Base-by-base conservation (phyloP, 257 asterid genomes). In the Rauvolfia tetraphylla region DNA sequence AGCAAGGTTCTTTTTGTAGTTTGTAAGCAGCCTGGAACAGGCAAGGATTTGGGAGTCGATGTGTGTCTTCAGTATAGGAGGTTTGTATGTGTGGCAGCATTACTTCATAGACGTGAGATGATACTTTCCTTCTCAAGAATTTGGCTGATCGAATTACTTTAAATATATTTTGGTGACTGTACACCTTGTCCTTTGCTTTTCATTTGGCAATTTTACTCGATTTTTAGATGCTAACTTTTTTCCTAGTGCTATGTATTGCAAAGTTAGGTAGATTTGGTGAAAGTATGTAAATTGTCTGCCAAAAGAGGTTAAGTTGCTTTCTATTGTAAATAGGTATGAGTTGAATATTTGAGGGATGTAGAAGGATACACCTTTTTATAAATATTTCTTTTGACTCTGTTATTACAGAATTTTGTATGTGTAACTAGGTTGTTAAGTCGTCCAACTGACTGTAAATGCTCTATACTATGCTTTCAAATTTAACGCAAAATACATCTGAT, bases 331-430 rank as follows among this genome's bases (percentile, higher is more conserved):
- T 38, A 10, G 31, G 72, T 10, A 39, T 18, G 23, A 1, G 72
- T 67, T 36, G 48, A 20, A 67, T 67, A 7, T 38, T 67, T 22
- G 51, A 39, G 18, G 51, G 48, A 61, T 65, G 22, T 23, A 6
- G 51, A 67, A 23, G 29, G 31, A 67, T 22, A 38, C 18, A 66
- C 22, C n/a, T 38, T 6, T 67, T 67, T 7, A 67, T 38, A 18
- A 67, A 67, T 36, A 22, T 67, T 67, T 67, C 72, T 20, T 38
- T 9, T 61, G 71, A 58, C 71, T 36, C 58, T 46, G 58, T 61
- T 75, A 0, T 42, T 29, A 25, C 31, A 23, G 7, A 49, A 23
- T 67, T 8, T 22, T 65, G 46, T 65, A 65, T 62, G 68, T 62
- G 15, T 15, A 3, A 31, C 1, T 17, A 4, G 1, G 14, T 15